A percentile compares a stretch with the other conserved stretches of the same genome.
Conservation (phyloP, 768 basidiomycete species). For the Neoboletus magnificus region DNA sequence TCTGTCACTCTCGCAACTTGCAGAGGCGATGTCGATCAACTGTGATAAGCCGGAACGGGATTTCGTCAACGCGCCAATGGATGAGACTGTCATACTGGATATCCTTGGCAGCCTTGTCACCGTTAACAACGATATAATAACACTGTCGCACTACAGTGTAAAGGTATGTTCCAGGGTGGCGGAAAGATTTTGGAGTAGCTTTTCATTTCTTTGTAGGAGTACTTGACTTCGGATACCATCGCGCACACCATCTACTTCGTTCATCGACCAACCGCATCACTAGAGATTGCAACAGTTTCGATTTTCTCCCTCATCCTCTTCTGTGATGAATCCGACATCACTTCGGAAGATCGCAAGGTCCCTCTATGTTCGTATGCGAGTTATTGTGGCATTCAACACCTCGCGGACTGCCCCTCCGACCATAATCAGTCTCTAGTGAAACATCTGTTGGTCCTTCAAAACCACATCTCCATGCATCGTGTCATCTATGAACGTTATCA, state of each 20-base stretch:
- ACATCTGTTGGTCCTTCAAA: neutral
- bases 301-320: neutral
- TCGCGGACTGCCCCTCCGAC: neutral
- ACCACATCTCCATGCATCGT: too few relatives aligned
- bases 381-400: neutral
- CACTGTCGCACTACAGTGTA: neutral
- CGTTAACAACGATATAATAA: neutral
- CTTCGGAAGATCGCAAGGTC: neutral
- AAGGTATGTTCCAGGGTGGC: neutral
- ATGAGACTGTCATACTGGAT: neutral
- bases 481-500: too few relatives aligned
- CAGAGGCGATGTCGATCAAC: neutral
- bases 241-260: neutral
- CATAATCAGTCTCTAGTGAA: neutral
- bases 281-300: neutral
- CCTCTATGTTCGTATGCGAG: neutral
- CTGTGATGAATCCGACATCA: neutral
- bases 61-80: neutral
- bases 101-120: neutral
- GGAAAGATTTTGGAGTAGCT: neutral
- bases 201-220: neutral
- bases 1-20: neutral
- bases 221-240: neutral
- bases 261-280: neutral
- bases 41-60: neutral